Conservation (phyloP, 768 basidiomycete genomes). For the Calocybe gangraenosa region DNA sequence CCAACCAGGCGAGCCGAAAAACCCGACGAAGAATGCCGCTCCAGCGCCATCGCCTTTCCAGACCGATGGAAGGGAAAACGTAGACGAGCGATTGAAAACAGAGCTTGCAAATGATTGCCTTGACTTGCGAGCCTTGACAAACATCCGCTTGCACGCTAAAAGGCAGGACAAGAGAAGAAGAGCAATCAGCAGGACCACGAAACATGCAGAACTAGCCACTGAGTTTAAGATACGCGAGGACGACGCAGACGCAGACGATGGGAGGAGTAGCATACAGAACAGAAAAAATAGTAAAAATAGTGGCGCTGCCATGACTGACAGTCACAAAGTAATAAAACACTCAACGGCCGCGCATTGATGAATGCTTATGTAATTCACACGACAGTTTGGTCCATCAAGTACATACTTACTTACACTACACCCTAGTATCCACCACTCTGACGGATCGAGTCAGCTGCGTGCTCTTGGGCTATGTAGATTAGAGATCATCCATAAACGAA, state of each 20-base stretch:
- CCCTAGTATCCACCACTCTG: neutral
- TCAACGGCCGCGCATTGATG: too few species aligned
- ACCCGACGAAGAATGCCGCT: slow-evolving; percentile 37
- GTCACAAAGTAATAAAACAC: slow-evolving; percentile 4
- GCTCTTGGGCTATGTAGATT: slow-evolving; percentile 5
- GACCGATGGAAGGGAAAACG: slow-evolving; percentile 14
- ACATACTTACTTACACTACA: neutral
- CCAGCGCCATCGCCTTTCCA: slow-evolving; percentile 12
- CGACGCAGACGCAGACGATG: slow-evolving; percentile 6
- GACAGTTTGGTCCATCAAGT: too few species aligned
- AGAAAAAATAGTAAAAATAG: neutral
- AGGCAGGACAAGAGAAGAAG: slow-evolving; percentile 22
- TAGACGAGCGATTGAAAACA: slow-evolving; percentile 14
- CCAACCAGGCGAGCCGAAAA: slow-evolving; percentile 41
- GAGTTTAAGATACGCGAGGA: slow-evolving; percentile 12
- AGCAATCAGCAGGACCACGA: slow-evolving; percentile 24
- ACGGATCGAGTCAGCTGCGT: slow-evolving; percentile 1
- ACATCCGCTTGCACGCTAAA: slow-evolving; percentile 23
- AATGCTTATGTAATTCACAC: too few species aligned
- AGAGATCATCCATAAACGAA: neutral
- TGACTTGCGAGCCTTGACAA: slow-evolving; percentile 23
- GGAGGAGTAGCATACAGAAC: slow-evolving; percentile 6
- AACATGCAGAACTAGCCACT: slow-evolving; percentile 17
- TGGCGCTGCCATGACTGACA: neutral
- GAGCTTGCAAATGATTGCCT: slow-evolving; percentile 1